phyloP scores from a whole-genome alignment of 495 filamentous ascomycete species.

The Xylaria curta region DNA sequence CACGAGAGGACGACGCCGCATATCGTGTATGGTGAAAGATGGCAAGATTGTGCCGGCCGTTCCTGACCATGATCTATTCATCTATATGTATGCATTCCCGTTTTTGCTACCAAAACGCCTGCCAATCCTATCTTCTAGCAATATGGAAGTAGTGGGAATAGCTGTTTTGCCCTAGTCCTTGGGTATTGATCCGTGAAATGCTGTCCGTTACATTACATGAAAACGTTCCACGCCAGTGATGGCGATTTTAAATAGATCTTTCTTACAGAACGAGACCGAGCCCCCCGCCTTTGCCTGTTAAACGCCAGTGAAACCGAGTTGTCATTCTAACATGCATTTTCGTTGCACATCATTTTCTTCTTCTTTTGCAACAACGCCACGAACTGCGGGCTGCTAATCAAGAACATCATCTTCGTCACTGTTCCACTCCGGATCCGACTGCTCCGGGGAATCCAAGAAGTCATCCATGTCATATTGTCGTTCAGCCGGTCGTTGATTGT shows the following conservation, averaged over 20 bases:
- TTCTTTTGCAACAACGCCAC: neutral
- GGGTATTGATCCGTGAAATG: constrained; percentile 20
- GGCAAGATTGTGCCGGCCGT: neutral
- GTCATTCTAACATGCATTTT: neutral
- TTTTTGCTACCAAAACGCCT: constrained; percentile 2
- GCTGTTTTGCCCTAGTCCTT: constrained; percentile 9
- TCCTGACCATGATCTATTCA: neutral
- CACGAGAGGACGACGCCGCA: neutral
- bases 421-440: constrained; percentile 76
- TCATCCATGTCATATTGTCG: constrained; percentile 76
- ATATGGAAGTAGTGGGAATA: constrained; percentile 8
- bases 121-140: neutral
- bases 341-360: neutral
- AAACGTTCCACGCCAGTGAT: constrained; percentile 24
- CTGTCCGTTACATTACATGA: constrained; percentile 14
- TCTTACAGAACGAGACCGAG: neutral
- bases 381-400: constrained; percentile 13
- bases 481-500: constrained; percentile 80
- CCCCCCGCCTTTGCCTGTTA: neutral
- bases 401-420: constrained; percentile 55
- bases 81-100: constrained; percentile 3
- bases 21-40: neutral
- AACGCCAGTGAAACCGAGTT: constrained; percentile 18
- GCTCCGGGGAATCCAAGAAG: constrained; percentile 76
- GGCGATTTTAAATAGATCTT: constrained; percentile 15